Conservation (phyloP, 257 asterid species). For the Nemophila menziesii region DNA sequence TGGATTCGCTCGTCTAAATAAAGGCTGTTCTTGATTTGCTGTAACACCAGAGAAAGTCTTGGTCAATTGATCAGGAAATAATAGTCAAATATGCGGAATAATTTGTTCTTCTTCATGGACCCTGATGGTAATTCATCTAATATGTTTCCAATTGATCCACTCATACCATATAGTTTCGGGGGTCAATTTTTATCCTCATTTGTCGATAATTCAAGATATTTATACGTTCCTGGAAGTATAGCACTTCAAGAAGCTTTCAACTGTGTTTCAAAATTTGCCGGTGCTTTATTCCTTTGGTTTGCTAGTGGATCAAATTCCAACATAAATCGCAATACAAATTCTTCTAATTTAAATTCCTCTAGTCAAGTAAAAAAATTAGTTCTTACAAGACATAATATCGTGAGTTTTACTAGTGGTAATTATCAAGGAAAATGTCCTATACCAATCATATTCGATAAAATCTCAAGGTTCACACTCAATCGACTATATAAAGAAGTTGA, state of each 20-base stretch:
- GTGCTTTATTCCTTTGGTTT: constrained; percentile 56
- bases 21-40: no score
- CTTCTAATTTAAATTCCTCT: constrained; percentile 17
- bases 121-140: constrained; percentile 40
- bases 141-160: constrained; percentile 47
- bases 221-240: constrained; percentile 46
- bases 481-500: constrained; percentile 49
- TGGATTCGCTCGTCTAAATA: no score
- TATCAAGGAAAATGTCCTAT: constrained; percentile 22
- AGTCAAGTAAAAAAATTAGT: constrained; percentile 31
- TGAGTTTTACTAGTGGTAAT: constrained; percentile 32
- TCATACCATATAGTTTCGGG: constrained; percentile 38
- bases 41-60: no score
- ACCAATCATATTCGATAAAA: constrained; percentile 34
- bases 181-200: constrained; percentile 39
- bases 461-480: constrained; percentile 49
- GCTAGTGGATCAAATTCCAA: constrained; percentile 49
- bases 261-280: constrained; percentile 58
- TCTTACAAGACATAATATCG: constrained; percentile 29
- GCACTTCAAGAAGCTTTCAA: constrained; percentile 65
- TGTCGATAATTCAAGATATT: constrained; percentile 42
- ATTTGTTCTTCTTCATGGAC: constrained; percentile 39
- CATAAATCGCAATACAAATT: constrained; percentile 18
- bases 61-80: not conserved
- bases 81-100: constrained; percentile 27